phyloP scores from a whole-genome alignment of 495 filamentous ascomycete species.

The Rostrohypoxylon terebratum region DNA sequence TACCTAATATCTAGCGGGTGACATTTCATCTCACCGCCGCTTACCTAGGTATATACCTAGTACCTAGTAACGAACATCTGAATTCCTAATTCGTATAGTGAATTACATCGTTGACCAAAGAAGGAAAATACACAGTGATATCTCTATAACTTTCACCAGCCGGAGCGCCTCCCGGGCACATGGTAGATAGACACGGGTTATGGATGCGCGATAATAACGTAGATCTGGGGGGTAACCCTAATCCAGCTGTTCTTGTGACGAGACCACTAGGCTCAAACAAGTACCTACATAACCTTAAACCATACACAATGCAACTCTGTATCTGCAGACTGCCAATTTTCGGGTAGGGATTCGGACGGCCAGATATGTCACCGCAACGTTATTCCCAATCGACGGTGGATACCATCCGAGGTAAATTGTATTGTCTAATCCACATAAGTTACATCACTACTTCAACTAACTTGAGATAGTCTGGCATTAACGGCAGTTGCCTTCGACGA shows the following conservation, averaged over 20 bases:
- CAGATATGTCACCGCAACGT: not conserved
- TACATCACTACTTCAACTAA: constrained; percentile 6
- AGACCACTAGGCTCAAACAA: constrained; percentile 1
- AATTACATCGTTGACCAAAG: not conserved
- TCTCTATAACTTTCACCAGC: not conserved
- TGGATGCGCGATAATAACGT: not conserved
- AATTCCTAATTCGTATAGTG: not conserved
- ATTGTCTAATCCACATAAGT: not conserved
- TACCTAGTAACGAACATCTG: not conserved
- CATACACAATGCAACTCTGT: not conserved
- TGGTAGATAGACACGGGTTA: too few relatives aligned
- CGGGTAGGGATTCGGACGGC: constrained; percentile 3
- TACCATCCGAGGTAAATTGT: not conserved
- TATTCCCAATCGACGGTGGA: constrained; percentile 3
- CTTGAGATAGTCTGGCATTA: constrained; percentile 1
- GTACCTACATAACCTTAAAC: not conserved
- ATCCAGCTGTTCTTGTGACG: not conserved
- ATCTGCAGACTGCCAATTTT: constrained; percentile 1
- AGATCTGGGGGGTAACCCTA: not conserved
- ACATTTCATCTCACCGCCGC: not conserved
- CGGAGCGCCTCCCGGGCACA: not conserved
- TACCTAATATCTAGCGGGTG: not conserved
- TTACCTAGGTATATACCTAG: not conserved
- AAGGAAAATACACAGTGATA: not conserved
- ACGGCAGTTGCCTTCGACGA: not conserved